phyloP scores from a whole-genome alignment of 768 basidiomycete species.

The Hortiboletus flavorubellus region DNA sequence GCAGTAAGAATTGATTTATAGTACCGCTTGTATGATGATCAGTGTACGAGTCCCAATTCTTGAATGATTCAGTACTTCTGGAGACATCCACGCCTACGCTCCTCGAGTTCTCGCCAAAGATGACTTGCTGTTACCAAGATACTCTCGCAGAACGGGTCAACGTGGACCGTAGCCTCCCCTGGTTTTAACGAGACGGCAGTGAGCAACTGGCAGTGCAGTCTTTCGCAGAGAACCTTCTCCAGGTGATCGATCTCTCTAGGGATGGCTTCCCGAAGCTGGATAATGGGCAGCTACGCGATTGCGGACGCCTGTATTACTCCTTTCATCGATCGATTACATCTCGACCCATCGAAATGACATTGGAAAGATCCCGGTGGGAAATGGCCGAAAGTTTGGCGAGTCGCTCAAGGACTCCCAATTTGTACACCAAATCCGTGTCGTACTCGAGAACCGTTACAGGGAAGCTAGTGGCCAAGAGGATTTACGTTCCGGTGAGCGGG shows the following conservation, averaged over 20 bases:
- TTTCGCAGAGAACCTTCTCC: constrained; percentile 23
- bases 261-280: constrained; percentile 36
- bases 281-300: constrained; percentile 46
- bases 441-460: constrained; percentile 46
- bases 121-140: not conserved
- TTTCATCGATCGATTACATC: constrained; percentile 48
- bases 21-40: not conserved
- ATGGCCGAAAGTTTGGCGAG: constrained; percentile 42
- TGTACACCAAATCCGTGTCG: constrained; percentile 16
- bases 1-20: no score
- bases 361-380: constrained; percentile 47
- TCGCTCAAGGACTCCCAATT: constrained; percentile 43
- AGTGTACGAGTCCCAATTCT: not conserved
- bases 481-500: constrained; percentile 47
- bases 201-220: no score
- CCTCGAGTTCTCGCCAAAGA: no score
- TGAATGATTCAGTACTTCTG: not conserved
- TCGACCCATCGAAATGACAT: constrained; percentile 27
- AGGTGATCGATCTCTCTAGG: constrained; percentile 45
- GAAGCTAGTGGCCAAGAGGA: constrained; percentile 51
- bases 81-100: not conserved
- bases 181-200: constrained; percentile 7
- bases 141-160: no score
- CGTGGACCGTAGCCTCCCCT: not conserved
- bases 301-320: constrained; percentile 60